phyloP scores from a whole-genome alignment of 2,329 filamentous ascomycete species.

The Colletotrichum liaoningense region DNA sequence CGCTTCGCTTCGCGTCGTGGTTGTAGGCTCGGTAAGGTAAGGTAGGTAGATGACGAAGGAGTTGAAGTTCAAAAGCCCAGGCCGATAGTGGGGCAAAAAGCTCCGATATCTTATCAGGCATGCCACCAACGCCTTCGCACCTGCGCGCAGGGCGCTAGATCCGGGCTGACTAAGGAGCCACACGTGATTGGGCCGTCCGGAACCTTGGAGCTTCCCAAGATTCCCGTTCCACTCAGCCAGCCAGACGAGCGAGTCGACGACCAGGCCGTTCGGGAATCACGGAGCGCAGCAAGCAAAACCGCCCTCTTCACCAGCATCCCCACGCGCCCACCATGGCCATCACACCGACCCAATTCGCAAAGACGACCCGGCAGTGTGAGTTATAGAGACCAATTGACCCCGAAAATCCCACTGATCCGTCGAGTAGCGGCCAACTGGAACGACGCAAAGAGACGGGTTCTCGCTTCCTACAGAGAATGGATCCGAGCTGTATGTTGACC shows the following conservation, averaged over 20 bases:
- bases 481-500: constrained; percentile 86
- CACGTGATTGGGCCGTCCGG: constrained; percentile 32
- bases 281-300: constrained; percentile 41
- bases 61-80: not conserved
- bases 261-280: constrained; percentile 39
- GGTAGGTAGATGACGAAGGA: constrained; percentile 3
- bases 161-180: constrained; percentile 29
- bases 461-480: constrained; percentile 95
- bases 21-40: not conserved
- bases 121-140: not conserved
- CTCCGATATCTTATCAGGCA: constrained; percentile 6
- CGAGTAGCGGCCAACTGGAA: constrained; percentile 83
- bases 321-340: constrained; percentile 78
- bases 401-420: constrained; percentile 48
- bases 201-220: constrained; percentile 31
- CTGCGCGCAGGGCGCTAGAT: not conserved
- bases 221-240: constrained; percentile 9
- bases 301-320: constrained; percentile 44
- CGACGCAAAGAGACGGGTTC: constrained; percentile 88
- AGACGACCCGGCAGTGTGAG: constrained; percentile 82
- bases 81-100: constrained; percentile 11
- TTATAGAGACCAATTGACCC: constrained; percentile 36
- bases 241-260: constrained; percentile 15
- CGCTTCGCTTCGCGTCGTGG: not conserved
- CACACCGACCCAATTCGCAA: constrained; percentile 91